phyloP scores from a whole-genome alignment of 1,139 yeast species.

The Suhomyces bokatorum region DNA sequence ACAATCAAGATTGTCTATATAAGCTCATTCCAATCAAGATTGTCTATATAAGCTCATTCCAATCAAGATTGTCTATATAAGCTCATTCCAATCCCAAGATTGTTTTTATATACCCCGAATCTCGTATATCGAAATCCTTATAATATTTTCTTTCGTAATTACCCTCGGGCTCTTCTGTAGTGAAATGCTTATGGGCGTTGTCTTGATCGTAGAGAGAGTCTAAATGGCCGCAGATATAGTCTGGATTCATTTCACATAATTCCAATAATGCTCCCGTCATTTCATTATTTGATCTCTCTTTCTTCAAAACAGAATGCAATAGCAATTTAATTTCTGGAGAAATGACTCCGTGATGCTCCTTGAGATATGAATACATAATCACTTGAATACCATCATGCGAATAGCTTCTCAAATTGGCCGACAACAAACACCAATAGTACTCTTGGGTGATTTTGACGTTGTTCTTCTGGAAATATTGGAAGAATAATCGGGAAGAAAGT shows the following conservation, averaged over 20 bases:
- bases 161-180: conserved; percentile 2
- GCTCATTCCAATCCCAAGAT: conserved; percentile 15
- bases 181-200: conserved; percentile 10
- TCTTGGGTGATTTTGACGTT: conserved; percentile 15
- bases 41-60: no score
- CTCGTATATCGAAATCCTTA: conserved; percentile 28
- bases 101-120: conserved; percentile 23
- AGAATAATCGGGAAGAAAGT: conserved; percentile 27
- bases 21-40: no score
- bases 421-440: conserved; percentile 25
- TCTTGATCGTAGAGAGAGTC: conserved; percentile 18
- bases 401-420: conserved; percentile 28
- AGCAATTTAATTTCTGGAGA: conserved; percentile 15
- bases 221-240: conserved; percentile 1
- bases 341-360: conserved; percentile 18
- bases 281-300: conserved; percentile 12
- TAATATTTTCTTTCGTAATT: conserved; percentile 22
- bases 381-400: conserved; percentile 30
- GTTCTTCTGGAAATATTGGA: conserved; percentile 21
- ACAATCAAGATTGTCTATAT: no score
- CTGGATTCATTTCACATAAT: conserved; percentile 6
- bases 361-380: conserved; percentile 27
- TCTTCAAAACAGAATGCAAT: conserved; percentile 19
- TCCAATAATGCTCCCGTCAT: conserved; percentile 10
- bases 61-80: no score